Percentiles rank a stretch among this genome's conserved stretches.
These are phyloP conservation scores for Penicillium sp. DNA, from an alignment of 2,329 filamentous ascomycete genomes.

Conservation along the genomic window DNA sequence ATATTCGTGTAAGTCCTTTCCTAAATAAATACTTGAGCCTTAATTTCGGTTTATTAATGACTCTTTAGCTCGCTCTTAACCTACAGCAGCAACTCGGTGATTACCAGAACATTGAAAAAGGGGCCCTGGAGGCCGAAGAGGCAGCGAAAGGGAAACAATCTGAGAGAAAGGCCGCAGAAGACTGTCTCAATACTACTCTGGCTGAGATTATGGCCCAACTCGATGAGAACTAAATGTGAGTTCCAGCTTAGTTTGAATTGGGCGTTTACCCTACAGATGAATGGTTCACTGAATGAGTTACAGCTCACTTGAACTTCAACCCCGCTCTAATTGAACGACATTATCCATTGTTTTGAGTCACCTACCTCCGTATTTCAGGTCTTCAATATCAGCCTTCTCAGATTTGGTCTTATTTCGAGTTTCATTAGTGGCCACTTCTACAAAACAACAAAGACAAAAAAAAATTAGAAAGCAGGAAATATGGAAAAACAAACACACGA, in stretches of 20 bases:
- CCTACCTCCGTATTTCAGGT: neutral
- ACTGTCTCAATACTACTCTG: slow-evolving; percentile 14
- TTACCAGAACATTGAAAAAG: slow-evolving; percentile 18
- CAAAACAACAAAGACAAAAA: slow-evolving; percentile 14
- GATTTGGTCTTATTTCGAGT: neutral
- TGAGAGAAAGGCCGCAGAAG: slow-evolving; percentile 16
- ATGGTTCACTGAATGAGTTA: neutral
- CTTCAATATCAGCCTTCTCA: neutral
- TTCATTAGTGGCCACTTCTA: neutral
- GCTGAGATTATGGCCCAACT: slow-evolving; percentile 19
- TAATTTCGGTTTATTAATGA: neutral
- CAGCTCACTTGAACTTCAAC: neutral
- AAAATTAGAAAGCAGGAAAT: neutral
- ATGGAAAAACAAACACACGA: neutral
- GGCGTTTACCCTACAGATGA: neutral
- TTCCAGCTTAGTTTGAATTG: neutral
- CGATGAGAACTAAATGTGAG: slow-evolving; percentile 17
- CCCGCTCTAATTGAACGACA: neutral
- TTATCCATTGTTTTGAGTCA: neutral
- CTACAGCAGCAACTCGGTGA: slow-evolving; percentile 26
- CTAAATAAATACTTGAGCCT: neutral
- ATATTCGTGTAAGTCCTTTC: slow-evolving; percentile 24
- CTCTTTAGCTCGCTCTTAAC: slow-evolving; percentile 20
- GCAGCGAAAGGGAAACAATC: slow-evolving; percentile 15
- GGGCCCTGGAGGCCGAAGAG: slow-evolving; percentile 18